Evolutionary conservation across 148 eudicot genomes (phyloP).

Genomic region (Fallopia convolvulus): DNA sequence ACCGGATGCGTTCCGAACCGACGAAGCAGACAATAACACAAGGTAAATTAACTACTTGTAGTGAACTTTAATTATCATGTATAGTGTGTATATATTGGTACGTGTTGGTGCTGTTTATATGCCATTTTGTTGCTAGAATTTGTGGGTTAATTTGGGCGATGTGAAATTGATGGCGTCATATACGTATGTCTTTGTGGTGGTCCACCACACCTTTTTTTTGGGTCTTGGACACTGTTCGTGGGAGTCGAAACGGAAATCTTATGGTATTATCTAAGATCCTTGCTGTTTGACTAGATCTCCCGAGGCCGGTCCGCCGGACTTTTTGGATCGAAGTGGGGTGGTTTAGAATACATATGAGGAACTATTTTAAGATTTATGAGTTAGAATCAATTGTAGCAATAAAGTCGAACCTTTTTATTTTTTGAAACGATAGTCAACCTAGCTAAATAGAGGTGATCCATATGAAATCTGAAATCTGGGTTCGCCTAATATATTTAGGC

Average conservation of each 20-base stretch:
- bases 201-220: too few relatives aligned
- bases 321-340: not conserved
- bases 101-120: not conserved
- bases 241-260: too few relatives aligned
- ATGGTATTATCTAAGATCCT: too few relatives aligned
- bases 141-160: not conserved
- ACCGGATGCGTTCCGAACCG: constrained; percentile 6
- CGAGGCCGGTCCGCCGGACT: not conserved
- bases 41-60: not conserved
- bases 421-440: not conserved
- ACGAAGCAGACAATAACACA: not conserved
- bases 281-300: too few relatives aligned
- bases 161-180: not conserved
- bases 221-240: too few relatives aligned
- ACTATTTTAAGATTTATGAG: too few relatives aligned
- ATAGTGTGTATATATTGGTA: not conserved
- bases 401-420: not conserved
- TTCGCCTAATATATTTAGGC: not conserved
- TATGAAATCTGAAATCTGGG: not conserved
- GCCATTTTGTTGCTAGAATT: not conserved
- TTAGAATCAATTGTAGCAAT: not conserved
- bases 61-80: not conserved
- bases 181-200: not conserved
- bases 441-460: not conserved
- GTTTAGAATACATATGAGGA: not conserved